These are phyloP conservation scores for Candida schatavii DNA, from an alignment of 805 yeast genomes.

Conservation along the genomic window DNA sequence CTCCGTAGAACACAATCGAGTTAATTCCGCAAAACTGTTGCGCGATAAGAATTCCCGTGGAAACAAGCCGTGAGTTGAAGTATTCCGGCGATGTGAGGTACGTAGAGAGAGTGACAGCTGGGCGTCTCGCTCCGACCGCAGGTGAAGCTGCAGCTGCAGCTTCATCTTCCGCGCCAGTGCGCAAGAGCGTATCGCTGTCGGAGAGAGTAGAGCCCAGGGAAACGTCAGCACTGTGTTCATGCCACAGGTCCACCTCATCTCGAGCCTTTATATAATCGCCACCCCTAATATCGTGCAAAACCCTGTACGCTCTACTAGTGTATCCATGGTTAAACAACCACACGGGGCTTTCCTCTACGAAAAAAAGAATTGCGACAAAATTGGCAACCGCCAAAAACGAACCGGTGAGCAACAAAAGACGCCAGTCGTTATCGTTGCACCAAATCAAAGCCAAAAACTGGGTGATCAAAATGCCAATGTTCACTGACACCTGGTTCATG, in stretches of 20 bases:
- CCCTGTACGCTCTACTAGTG: constrained; percentile 37
- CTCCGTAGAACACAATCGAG: constrained; percentile 91
- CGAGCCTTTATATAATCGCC: constrained; percentile 34
- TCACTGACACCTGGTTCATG: constrained; percentile 84
- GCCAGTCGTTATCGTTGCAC: constrained; percentile 70
- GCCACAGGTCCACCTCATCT: constrained; percentile 40
- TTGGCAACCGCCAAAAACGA: constrained; percentile 50
- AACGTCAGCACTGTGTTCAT: constrained; percentile 3
- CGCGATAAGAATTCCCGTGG: constrained; percentile 69
- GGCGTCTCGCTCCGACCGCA: not conserved
- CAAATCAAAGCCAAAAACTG: constrained; percentile 70
- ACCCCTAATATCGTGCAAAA: constrained; percentile 37
- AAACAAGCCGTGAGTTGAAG: constrained; percentile 57
- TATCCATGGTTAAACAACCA: constrained; percentile 63
- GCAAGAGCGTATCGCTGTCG: constrained; percentile 11
- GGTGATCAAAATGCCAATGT: constrained; percentile 78
- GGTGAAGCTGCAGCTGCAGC: constrained; percentile 11
- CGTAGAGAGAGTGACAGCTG: constrained; percentile 23
- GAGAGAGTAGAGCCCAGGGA: constrained; percentile 1
- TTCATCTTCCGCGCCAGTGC: constrained; percentile 12
- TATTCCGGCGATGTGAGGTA: constrained; percentile 55
- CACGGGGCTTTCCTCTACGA: constrained; percentile 74
- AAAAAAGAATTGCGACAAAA: constrained; percentile 34
- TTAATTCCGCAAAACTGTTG: constrained; percentile 95
- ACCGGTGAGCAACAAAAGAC: constrained; percentile 65